phyloP scores from a whole-genome alignment of 108 stramenopile species.

The Pseudonitzschia multistriata region DNA sequence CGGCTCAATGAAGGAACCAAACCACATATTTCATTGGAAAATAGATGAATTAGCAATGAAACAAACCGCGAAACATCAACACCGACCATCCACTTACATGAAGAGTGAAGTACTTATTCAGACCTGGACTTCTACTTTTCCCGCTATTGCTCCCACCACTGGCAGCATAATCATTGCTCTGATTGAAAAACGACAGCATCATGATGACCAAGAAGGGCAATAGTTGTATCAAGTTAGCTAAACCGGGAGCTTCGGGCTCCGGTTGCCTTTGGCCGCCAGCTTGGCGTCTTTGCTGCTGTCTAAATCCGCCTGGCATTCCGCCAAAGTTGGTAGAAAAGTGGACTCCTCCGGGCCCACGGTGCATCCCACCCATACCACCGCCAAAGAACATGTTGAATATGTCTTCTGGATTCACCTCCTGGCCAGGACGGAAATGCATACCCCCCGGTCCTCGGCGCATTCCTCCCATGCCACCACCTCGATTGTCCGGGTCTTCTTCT shows the following conservation, averaged over 20 bases:
- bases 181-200: constrained; percentile 65
- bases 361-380: constrained; percentile 77
- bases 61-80: neutral
- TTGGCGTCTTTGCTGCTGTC: constrained; percentile 29
- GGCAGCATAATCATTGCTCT: constrained; percentile 18
- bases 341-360: constrained; percentile 50
- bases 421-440: constrained; percentile 57
- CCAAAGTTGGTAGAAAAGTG: constrained; percentile 43
- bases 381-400: constrained; percentile 98
- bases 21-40: neutral
- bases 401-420: constrained; percentile 88
- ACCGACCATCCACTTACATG: constrained; percentile 43
- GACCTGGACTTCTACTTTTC: constrained; percentile 32
- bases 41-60: neutral
- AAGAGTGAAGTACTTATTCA: constrained; percentile 79
- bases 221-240: constrained; percentile 51
- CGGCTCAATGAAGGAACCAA: neutral
- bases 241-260: constrained; percentile 31
- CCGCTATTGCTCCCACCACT: neutral
- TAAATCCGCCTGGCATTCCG: constrained; percentile 23
- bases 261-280: constrained; percentile 22
- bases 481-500: constrained; percentile 90
- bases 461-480: constrained; percentile 62
- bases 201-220: constrained; percentile 77
- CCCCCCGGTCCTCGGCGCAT: constrained; percentile 45